phyloP scores from a whole-genome alignment of 805 yeast species.

The Candida nitratophila region DNA sequence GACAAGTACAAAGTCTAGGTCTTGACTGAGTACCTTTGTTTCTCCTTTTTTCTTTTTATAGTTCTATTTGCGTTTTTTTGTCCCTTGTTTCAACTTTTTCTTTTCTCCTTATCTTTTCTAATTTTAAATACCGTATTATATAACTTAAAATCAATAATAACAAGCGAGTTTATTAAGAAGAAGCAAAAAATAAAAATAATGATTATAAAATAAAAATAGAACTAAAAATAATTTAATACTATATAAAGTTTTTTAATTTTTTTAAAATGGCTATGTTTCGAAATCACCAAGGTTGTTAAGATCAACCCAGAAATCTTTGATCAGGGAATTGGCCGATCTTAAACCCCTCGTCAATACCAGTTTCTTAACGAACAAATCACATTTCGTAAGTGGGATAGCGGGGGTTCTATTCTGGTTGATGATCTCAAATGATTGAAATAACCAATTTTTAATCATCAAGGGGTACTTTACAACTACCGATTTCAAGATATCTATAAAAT shows the following conservation, averaged over 20 bases:
- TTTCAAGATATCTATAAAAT: conserved; percentile 43
- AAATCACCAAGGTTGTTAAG: conserved; percentile 45
- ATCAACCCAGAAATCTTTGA: conserved; percentile 60
- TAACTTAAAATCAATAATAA: too few relatives aligned
- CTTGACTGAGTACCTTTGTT: neutral
- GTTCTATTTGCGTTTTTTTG: neutral
- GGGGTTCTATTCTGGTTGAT: conserved; percentile 23
- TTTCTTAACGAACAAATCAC: conserved; percentile 45
- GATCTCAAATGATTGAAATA: conserved; percentile 22
- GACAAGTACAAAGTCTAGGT: conserved; percentile 26
- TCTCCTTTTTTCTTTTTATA: neutral
- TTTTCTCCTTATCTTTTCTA: neutral
- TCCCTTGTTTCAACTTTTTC: neutral
- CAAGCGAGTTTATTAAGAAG: too few relatives aligned
- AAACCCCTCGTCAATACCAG: conserved; percentile 59
- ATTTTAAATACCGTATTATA: too few relatives aligned
- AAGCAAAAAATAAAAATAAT: too few relatives aligned
- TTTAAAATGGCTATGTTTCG: neutral
- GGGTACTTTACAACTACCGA: conserved; percentile 31
- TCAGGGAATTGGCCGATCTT: conserved; percentile 46
- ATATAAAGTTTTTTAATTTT: too few relatives aligned
- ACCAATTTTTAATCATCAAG: conserved; percentile 42
- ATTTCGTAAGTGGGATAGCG: conserved; percentile 17
- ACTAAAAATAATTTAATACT: too few relatives aligned
- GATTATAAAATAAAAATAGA: too few relatives aligned